phyloP scores from a whole-genome alignment of 805 yeast species.

The Lipomyces yamanashiensis region DNA sequence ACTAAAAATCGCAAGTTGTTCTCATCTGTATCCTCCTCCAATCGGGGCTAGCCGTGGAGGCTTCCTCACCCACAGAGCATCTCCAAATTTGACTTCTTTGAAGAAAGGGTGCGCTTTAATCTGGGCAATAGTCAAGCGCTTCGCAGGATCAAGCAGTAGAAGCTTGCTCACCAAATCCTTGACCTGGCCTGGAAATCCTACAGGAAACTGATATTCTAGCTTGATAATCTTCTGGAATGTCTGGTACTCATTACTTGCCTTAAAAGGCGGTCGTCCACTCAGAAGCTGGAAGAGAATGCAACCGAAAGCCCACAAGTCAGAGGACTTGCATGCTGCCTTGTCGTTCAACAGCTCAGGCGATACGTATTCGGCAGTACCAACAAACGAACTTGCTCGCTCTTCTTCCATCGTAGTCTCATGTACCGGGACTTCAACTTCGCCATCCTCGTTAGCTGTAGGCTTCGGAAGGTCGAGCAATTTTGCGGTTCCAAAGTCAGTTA shows the following conservation, averaged over 20 bases:
- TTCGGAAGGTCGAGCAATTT: slow-evolving; percentile 58
- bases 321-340: slow-evolving; percentile 79
- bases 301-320: slow-evolving; percentile 95
- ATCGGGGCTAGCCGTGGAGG: slow-evolving; percentile 53
- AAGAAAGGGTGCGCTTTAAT: slow-evolving; percentile 78
- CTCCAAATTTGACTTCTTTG: slow-evolving; percentile 67
- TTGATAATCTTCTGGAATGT: slow-evolving; percentile 88
- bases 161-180: slow-evolving; percentile 70
- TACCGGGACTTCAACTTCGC: background rate
- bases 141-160: slow-evolving; percentile 70
- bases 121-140: slow-evolving; percentile 60
- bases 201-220: slow-evolving; percentile 72
- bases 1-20: background rate
- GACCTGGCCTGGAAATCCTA: slow-evolving; percentile 64
- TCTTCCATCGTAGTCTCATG: slow-evolving; percentile 16
- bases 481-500: slow-evolving; percentile 99
- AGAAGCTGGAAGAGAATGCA: slow-evolving; percentile 84
- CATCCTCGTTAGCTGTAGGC: slow-evolving; percentile 3
- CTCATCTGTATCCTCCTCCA: slow-evolving; percentile 1
- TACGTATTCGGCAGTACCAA: slow-evolving; percentile 96
- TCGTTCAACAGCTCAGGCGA: slow-evolving; percentile 84
- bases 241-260: slow-evolving; percentile 80
- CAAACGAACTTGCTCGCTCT: slow-evolving; percentile 66
- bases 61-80: slow-evolving; percentile 67
- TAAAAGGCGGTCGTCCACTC: slow-evolving; percentile 86